Conservation (phyloP, 2,329 filamentous ascomycete genomes). For the Hypoxylon rubiginosum region DNA sequence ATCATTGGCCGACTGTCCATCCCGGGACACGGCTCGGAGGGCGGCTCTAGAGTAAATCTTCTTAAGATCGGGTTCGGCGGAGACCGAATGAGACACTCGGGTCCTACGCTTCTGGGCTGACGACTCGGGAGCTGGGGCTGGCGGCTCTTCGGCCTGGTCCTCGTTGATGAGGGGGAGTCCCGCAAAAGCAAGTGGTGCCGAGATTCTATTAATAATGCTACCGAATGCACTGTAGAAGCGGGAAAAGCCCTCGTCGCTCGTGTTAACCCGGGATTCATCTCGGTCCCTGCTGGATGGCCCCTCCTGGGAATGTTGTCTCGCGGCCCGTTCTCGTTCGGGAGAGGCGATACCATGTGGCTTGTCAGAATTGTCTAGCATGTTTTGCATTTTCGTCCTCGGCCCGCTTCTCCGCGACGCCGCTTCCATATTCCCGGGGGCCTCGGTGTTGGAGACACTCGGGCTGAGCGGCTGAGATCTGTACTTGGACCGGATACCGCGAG, state of each 20-base stretch:
- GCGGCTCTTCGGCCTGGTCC: slow-evolving; percentile 61
- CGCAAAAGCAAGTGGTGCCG: slow-evolving; percentile 91
- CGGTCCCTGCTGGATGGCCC: slow-evolving; percentile 46
- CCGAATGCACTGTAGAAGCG: slow-evolving; percentile 95
- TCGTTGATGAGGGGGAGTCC: slow-evolving; percentile 81
- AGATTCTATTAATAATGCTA: slow-evolving; percentile 87
- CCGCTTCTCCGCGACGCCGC: slow-evolving; percentile 65
- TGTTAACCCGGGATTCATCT: slow-evolving; percentile 46
- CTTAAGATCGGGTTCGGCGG: slow-evolving; percentile 79
- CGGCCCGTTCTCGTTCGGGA: slow-evolving; percentile 47
- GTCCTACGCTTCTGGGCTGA: slow-evolving; percentile 56
- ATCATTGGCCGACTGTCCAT: slow-evolving; percentile 73
- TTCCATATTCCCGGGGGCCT: slow-evolving; percentile 78
- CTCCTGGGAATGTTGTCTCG: slow-evolving; percentile 45
- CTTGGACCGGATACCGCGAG: slow-evolving; percentile 79
- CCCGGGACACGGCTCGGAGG: slow-evolving; percentile 80
- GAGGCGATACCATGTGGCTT: slow-evolving; percentile 69
- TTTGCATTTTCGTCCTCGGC: slow-evolving; percentile 67
- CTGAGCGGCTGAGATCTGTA: slow-evolving; percentile 76
- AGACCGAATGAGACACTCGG: slow-evolving; percentile 50
- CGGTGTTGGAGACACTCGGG: slow-evolving; percentile 80
- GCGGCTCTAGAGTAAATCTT: slow-evolving; percentile 89
- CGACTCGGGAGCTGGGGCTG: slow-evolving; percentile 55
- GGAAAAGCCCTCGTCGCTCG: slow-evolving; percentile 83
- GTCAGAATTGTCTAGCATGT: slow-evolving; percentile 66